Percentiles rank a stretch among this genome's conserved stretches.
phyloP scores from a whole-genome alignment of 768 basidiomycete genomes.

The Naganishia kalamii region DNA sequence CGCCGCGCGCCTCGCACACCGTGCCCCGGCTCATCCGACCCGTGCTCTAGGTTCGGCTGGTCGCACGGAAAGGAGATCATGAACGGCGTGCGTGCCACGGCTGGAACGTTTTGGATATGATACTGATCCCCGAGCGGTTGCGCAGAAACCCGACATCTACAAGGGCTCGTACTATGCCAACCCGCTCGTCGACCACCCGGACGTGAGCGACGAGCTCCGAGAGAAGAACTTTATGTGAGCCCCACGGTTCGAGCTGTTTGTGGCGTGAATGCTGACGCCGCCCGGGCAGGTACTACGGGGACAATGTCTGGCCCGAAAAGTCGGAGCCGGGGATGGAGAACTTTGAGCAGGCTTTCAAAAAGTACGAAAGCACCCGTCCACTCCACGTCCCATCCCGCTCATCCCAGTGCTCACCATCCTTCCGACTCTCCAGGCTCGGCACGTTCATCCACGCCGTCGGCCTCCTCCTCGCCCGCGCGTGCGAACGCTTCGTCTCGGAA shows the following conservation, averaged over 20 bases:
- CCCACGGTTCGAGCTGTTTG: background rate
- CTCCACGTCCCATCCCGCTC: background rate
- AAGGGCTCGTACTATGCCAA: constrained; percentile 94
- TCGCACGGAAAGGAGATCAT: constrained; percentile 97
- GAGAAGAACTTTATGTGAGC: constrained; percentile 58
- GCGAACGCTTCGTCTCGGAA: constrained; percentile 73
- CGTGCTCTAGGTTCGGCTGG: constrained; percentile 81
- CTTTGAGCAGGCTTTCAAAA: constrained; percentile 83
- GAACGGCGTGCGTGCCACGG: constrained; percentile 59
- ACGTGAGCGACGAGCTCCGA: constrained; percentile 57
- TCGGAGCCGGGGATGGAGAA: constrained; percentile 53
- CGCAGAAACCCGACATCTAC: constrained; percentile 56
- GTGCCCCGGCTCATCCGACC: no score
- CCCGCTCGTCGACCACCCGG: constrained; percentile 62
- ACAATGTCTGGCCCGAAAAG: constrained; percentile 68
- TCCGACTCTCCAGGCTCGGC: constrained; percentile 51
- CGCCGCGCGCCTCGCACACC: no score
- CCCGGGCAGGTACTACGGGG: constrained; percentile 59
- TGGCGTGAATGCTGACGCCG: background rate
- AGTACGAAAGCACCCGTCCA: constrained; percentile 53
- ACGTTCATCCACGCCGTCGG: constrained; percentile 68
- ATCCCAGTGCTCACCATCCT: background rate
- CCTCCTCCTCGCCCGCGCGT: constrained; percentile 71
- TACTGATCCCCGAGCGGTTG: background rate
- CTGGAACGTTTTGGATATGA: no score